Percentiles rank a stretch among this genome's conserved stretches.
Evolutionary conservation across 495 filamentous ascomycete genomes (phyloP).

Genomic region (Penicillium manginii): DNA sequence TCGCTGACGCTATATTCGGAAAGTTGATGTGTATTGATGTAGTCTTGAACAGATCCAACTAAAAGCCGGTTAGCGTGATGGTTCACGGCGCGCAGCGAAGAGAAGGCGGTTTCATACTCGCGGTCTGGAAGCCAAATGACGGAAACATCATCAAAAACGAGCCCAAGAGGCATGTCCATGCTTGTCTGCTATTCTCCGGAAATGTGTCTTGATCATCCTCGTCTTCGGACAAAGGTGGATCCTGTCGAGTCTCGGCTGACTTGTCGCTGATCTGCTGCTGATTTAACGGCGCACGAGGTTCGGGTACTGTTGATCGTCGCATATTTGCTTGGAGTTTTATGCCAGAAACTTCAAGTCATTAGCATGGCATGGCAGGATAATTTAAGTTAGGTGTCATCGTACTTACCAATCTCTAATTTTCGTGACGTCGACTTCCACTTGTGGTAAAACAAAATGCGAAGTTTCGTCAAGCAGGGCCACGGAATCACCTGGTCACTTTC

Average conservation of each 20-base stretch:
- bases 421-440: too few relatives aligned
- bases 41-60: slow-evolving; percentile 67
- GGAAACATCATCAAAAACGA: slow-evolving; percentile 64
- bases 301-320: slow-evolving; percentile 1
- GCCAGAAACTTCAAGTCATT: too few relatives aligned
- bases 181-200: slow-evolving; percentile 61
- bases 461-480: too few relatives aligned
- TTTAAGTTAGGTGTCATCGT: too few relatives aligned
- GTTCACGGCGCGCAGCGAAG: background rate
- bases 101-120: slow-evolving; percentile 21
- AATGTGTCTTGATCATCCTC: slow-evolving; percentile 35
- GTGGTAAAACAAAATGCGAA: too few relatives aligned
- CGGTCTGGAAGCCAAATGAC: slow-evolving; percentile 62
- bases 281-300: background rate
- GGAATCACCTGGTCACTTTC: too few relatives aligned
- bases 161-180: slow-evolving; percentile 65
- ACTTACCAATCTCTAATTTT: too few relatives aligned
- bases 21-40: slow-evolving; percentile 65
- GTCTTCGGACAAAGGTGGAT: background rate
- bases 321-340: background rate
- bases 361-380: too few relatives aligned
- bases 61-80: slow-evolving; percentile 3
- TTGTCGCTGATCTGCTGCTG: background rate
- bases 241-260: background rate
- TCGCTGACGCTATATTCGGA: slow-evolving; percentile 53